These are phyloP conservation scores for Brettanomyces anomalus DNA, from an alignment of 805 yeast genomes.

Conservation along the genomic window DNA sequence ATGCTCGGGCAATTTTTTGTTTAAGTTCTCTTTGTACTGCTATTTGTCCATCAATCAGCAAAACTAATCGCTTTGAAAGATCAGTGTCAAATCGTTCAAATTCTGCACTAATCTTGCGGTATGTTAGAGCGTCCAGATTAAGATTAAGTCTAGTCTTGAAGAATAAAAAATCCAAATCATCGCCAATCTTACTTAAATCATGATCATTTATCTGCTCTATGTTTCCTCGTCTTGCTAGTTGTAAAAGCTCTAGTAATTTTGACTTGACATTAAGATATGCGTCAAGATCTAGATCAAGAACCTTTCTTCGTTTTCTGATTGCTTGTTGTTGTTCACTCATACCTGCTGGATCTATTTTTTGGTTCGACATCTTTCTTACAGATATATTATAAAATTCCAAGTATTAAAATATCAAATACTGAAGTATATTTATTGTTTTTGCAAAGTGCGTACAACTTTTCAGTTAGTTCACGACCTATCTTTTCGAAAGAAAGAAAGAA, in stretches of 20 bases:
- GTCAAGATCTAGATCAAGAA: constrained; percentile 23
- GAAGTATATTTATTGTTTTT: too few species aligned
- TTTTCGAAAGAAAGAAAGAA: too few species aligned
- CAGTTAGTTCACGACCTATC: too few species aligned
- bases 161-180: constrained; percentile 11
- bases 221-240: constrained; percentile 10
- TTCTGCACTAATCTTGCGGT: constrained; percentile 9
- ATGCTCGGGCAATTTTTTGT: constrained; percentile 14
- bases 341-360: constrained; percentile 11
- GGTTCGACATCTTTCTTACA: too few species aligned
- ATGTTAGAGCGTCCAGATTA: constrained; percentile 14
- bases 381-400: too few species aligned
- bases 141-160: constrained; percentile 13
- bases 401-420: too few species aligned
- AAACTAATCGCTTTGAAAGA: constrained; percentile 11
- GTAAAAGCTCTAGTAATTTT: constrained; percentile 8
- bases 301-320: constrained; percentile 21
- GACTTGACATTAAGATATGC: constrained; percentile 16
- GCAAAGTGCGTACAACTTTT: too few species aligned
- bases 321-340: constrained; percentile 5
- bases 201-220: constrained; percentile 8
- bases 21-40: constrained; percentile 14
- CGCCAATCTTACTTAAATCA: constrained; percentile 12
- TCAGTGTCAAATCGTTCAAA: constrained; percentile 12
- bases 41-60: constrained; percentile 13